A percentile compares a stretch with the other conserved stretches of the same genome.
Evolutionary conservation across 345 rosid species (phyloP).

Genomic region (Bruguiera sexangula): DNA sequence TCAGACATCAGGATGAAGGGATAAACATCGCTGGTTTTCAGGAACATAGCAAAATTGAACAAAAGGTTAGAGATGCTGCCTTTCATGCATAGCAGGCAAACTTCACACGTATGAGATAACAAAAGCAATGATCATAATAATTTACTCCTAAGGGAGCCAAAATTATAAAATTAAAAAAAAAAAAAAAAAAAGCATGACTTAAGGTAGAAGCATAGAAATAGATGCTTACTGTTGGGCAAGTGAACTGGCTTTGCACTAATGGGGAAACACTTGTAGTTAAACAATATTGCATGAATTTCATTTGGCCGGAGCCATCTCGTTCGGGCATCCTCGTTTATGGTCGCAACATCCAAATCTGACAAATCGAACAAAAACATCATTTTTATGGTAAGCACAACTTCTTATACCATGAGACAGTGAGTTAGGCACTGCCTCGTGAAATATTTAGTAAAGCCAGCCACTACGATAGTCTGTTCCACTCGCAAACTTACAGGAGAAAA

Average conservation of each 20-base stretch:
- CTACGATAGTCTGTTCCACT: neutral
- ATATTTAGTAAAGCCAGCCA: slow-evolving; percentile 3
- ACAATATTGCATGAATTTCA: slow-evolving; percentile 82
- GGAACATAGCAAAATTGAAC: neutral
- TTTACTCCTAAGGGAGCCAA: neutral
- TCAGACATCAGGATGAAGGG: neutral
- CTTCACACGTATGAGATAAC: neutral
- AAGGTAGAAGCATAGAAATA: neutral
- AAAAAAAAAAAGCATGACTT: neutral
- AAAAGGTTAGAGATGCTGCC: neutral
- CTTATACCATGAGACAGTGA: neutral
- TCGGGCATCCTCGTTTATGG: slow-evolving; percentile 69
- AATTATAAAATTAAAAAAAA: too few species aligned
- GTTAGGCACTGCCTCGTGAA: neutral
- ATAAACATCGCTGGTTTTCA: too few species aligned
- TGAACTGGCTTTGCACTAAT: slow-evolving; percentile 76
- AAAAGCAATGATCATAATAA: neutral
- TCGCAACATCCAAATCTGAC: slow-evolving; percentile 73
- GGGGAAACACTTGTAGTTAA: slow-evolving; percentile 63
- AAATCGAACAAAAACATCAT: slow-evolving; percentile 11
- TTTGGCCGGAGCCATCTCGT: slow-evolving; percentile 96
- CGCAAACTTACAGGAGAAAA: too few species aligned
- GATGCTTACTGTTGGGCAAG: slow-evolving; percentile 68
- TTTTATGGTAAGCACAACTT: neutral
- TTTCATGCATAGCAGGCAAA: slow-evolving; percentile 1